These are phyloP conservation scores for Paulownia fortunei DNA, from an alignment of 257 asterid species.

Conservation along the genomic window DNA sequence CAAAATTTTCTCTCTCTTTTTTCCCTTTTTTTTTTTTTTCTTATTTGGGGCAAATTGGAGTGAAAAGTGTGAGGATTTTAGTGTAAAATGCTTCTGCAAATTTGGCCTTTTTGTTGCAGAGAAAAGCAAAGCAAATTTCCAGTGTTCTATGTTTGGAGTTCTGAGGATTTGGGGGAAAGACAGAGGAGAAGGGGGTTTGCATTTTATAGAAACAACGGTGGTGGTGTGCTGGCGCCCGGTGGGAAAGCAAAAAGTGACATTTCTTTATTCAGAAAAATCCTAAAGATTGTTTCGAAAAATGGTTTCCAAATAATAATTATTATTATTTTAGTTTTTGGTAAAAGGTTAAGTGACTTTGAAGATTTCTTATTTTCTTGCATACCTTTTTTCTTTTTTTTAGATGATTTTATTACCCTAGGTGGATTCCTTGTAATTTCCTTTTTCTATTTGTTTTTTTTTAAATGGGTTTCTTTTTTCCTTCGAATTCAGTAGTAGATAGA, in stretches of 20 bases:
- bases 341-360: not conserved
- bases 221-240: slow-evolving; percentile 32
- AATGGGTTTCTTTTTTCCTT: not conserved
- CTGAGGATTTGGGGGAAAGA: not conserved
- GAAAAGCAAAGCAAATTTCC: not conserved
- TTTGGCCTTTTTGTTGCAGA: not conserved
- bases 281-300: not conserved
- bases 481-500: not conserved
- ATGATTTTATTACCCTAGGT: too few species aligned
- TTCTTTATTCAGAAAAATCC: slow-evolving; percentile 16
- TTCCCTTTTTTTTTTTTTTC: not conserved
- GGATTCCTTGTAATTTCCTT: not conserved
- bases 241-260: slow-evolving; percentile 17
- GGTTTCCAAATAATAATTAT: not conserved
- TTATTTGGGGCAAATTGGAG: not conserved
- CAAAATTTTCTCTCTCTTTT: not conserved
- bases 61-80: not conserved
- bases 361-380: not conserved
- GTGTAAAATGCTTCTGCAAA: not conserved
- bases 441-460: not conserved
- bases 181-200: not conserved
- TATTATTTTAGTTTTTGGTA: not conserved
- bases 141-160: not conserved
- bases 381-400: not conserved
- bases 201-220: slow-evolving; percentile 19